These are phyloP conservation scores for Marchantia polymorpha DNA, from an alignment of 225 moss, liverwort and hornwort genomes.

Conservation along the genomic window DNA sequence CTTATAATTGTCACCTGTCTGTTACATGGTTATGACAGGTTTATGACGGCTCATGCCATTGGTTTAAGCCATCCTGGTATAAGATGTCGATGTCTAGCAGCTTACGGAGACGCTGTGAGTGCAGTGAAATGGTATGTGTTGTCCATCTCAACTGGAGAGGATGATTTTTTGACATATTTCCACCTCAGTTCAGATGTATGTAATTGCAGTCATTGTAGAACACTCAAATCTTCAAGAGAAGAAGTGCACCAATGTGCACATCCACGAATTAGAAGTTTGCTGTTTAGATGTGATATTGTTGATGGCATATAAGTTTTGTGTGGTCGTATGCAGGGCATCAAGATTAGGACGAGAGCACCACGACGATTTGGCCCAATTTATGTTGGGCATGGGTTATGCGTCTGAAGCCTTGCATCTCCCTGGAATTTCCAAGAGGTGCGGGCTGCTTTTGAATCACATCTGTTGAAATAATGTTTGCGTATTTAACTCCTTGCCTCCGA, in stretches of 20 bases:
- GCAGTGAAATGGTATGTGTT: conserved; percentile 87
- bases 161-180: neutral
- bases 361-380: conserved; percentile 94
- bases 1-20: neutral
- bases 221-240: neutral
- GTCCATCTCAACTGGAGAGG: neutral
- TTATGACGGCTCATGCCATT: conserved; percentile 90
- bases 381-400: conserved; percentile 99
- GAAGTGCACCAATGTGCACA: neutral
- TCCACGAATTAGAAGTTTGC: neutral
- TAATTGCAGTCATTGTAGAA: neutral
- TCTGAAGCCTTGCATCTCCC: conserved; percentile 91
- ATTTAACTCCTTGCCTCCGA: neutral
- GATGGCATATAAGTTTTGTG: neutral
- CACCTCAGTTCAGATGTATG: neutral
- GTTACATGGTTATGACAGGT: conserved; percentile 44
- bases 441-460: conserved; percentile 32
- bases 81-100: conserved; percentile 95
- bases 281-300: neutral
- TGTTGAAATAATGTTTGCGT: neutral
- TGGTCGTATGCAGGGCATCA: conserved; percentile 70
- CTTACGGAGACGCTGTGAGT: conserved; percentile 98
- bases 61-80: conserved; percentile 96
- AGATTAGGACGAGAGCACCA: conserved; percentile 97
- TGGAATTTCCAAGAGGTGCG: conserved; percentile 91